Conservation (phyloP, 2,329 filamentous ascomycete species). For the Pseudogymnoascus sp. region DNA sequence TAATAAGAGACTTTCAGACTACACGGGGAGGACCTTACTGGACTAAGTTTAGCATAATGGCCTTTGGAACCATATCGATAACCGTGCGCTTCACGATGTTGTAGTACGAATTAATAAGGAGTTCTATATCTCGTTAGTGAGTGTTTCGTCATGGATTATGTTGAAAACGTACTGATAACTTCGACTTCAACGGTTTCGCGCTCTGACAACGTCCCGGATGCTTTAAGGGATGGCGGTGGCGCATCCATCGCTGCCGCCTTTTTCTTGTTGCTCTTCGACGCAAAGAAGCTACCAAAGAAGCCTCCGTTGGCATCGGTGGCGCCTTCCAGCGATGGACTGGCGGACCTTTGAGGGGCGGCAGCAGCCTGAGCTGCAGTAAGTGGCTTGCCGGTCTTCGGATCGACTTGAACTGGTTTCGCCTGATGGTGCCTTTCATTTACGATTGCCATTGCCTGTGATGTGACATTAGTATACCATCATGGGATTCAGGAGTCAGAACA, state of each 20-base stretch:
- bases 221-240: slow-evolving; percentile 85
- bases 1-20: neutral
- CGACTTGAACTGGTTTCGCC: slow-evolving; percentile 81
- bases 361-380: slow-evolving; percentile 51
- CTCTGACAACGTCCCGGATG: slow-evolving; percentile 85
- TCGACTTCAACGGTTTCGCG: slow-evolving; percentile 94
- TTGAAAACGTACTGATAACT: slow-evolving; percentile 72
- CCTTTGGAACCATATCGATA: slow-evolving; percentile 99
- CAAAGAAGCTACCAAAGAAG: slow-evolving; percentile 98
- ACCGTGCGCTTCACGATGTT: slow-evolving; percentile 97
- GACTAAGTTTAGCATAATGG: slow-evolving; percentile 95
- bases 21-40: slow-evolving; percentile 52
- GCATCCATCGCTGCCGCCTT: slow-evolving; percentile 99
- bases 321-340: slow-evolving; percentile 59
- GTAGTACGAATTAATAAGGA: slow-evolving; percentile 93
- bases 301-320: slow-evolving; percentile 55
- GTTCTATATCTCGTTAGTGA: slow-evolving; percentile 48
- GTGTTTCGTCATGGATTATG: neutral
- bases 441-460: slow-evolving; percentile 75
- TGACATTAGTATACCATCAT: slow-evolving; percentile 21
- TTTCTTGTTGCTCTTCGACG: slow-evolving; percentile 97
- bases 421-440: slow-evolving; percentile 86
- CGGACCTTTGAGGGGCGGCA: slow-evolving; percentile 53
- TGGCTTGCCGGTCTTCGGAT: slow-evolving; percentile 97
- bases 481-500: neutral